Evolutionary conservation across 1,139 yeast genomes (phyloP).

Genomic region (Yarrowia galli): DNA sequence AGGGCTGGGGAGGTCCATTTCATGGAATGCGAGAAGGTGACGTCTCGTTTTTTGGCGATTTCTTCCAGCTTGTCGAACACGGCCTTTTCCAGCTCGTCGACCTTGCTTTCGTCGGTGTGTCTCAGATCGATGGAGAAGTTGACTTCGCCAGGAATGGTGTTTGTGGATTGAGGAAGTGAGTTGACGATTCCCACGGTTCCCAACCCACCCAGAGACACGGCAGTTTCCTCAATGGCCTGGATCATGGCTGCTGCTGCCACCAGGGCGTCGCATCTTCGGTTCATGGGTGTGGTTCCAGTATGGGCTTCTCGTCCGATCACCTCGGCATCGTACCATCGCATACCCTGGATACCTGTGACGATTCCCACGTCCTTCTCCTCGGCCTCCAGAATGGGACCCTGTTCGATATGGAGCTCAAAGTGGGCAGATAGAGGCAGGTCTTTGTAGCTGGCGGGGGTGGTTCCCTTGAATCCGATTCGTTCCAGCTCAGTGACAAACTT

Average conservation of each 20-base stretch:
- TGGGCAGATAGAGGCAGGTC: conserved; percentile 69
- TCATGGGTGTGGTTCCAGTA: conserved; percentile 78
- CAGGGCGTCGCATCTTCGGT: conserved; percentile 66
- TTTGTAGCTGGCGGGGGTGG: conserved; percentile 56
- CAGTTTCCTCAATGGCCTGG: conserved; percentile 63
- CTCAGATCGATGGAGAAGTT: conserved; percentile 64
- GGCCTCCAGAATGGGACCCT: conserved; percentile 72
- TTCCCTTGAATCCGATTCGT: conserved; percentile 69
- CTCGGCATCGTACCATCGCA: conserved; percentile 64
- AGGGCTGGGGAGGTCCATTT: conserved; percentile 60
- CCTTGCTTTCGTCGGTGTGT: conserved; percentile 59
- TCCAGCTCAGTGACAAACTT: conserved; percentile 63
- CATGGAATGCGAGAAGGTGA: conserved; percentile 55
- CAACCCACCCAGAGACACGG: conserved; percentile 60
- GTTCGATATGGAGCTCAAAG: conserved; percentile 78
- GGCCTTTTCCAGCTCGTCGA: conserved; percentile 55
- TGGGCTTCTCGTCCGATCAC: conserved; percentile 70
- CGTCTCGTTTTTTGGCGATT: conserved; percentile 53
- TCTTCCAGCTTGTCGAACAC: conserved; percentile 53
- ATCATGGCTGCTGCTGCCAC: conserved; percentile 66
- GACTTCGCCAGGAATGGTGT: conserved; percentile 70
- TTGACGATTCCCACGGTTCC: conserved; percentile 66
- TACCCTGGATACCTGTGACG: conserved; percentile 72
- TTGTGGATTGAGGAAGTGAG: conserved; percentile 65
- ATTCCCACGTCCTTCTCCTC: conserved; percentile 65